Evolutionary conservation across 2,329 filamentous ascomycete genomes (phyloP).

Genomic region (Diaporthe amygdali): DNA sequence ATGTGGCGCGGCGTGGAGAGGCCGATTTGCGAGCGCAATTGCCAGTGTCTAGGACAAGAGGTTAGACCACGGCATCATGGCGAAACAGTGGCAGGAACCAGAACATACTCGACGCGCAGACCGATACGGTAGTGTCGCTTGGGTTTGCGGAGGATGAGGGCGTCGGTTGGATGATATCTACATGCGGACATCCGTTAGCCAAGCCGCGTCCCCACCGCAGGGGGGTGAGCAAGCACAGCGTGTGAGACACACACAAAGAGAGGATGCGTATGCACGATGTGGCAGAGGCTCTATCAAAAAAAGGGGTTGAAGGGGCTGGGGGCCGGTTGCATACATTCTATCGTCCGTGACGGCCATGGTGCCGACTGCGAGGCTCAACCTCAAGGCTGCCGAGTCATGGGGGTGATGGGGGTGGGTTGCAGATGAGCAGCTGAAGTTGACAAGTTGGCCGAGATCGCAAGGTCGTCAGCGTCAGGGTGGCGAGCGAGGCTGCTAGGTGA

Average conservation of each 20-base stretch:
- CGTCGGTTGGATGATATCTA: slow-evolving; percentile 71
- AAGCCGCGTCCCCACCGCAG: not conserved
- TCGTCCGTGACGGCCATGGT: slow-evolving; percentile 63
- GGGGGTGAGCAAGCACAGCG: not conserved
- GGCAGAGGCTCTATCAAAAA: too few relatives aligned
- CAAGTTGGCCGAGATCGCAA: not conserved
- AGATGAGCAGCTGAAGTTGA: not conserved
- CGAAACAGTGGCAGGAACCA: slow-evolving; percentile 65
- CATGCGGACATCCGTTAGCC: slow-evolving; percentile 24
- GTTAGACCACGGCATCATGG: slow-evolving; percentile 9
- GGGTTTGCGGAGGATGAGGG: slow-evolving; percentile 63
- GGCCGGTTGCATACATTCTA: slow-evolving; percentile 48
- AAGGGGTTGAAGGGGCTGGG: not conserved
- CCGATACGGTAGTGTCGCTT: slow-evolving; percentile 68
- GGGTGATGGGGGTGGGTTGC: slow-evolving; percentile 18
- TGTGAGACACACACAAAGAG: not conserved
- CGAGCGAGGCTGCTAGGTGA: not conserved
- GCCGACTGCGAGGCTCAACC: slow-evolving; percentile 33
- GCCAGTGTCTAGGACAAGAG: slow-evolving; percentile 70
- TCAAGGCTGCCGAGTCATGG: slow-evolving; percentile 35
- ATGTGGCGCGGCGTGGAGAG: slow-evolving; percentile 77
- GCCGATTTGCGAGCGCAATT: slow-evolving; percentile 89
- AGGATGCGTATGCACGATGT: not conserved
- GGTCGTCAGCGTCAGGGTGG: not conserved
- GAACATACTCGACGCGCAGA: slow-evolving; percentile 46